These are phyloP conservation scores for Calonectria fujianensis DNA, from an alignment of 2,329 filamentous ascomycete species.

Conservation along the genomic window DNA sequence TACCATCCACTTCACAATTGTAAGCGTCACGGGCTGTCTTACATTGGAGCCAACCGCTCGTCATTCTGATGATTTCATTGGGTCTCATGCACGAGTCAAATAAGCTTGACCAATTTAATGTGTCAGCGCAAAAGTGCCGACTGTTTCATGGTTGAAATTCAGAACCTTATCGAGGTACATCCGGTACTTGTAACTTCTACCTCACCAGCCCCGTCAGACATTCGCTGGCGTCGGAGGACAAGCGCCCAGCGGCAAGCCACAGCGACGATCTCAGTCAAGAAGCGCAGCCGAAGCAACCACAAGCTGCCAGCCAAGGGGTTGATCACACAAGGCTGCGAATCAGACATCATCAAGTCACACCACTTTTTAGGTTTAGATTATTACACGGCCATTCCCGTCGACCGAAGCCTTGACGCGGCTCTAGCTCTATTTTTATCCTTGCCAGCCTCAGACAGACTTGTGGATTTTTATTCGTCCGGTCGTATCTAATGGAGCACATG, in stretches of 20 bases:
- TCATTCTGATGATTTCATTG: not conserved
- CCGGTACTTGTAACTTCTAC: not conserved
- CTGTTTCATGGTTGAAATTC: too few relatives aligned
- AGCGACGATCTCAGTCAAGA: not conserved
- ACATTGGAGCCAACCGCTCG: not conserved
- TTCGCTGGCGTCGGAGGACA: not conserved
- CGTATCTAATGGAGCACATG: not conserved
- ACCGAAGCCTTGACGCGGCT: not conserved
- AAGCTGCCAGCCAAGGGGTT: not conserved
- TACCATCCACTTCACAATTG: too few relatives aligned
- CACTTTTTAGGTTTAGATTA: not conserved
- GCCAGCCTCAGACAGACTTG: not conserved
- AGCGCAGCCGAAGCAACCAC: not conserved
- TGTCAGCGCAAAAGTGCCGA: not conserved
- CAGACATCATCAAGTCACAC: not conserved
- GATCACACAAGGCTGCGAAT: constrained; percentile 3
- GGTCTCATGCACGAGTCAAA: too few relatives aligned
- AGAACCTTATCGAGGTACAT: not conserved
- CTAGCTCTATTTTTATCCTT: not conserved
- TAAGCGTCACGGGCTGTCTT: not conserved
- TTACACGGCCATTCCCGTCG: not conserved
- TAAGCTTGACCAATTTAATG: not conserved
- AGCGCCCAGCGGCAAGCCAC: not conserved
- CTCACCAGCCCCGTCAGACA: not conserved
- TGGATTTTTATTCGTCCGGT: not conserved